A percentile compares a stretch with the other conserved stretches of the same genome.
These are phyloP conservation scores for Phytophthora pseudosyringae DNA, from an alignment of 352 stramenopile species.

Conservation along the genomic window DNA sequence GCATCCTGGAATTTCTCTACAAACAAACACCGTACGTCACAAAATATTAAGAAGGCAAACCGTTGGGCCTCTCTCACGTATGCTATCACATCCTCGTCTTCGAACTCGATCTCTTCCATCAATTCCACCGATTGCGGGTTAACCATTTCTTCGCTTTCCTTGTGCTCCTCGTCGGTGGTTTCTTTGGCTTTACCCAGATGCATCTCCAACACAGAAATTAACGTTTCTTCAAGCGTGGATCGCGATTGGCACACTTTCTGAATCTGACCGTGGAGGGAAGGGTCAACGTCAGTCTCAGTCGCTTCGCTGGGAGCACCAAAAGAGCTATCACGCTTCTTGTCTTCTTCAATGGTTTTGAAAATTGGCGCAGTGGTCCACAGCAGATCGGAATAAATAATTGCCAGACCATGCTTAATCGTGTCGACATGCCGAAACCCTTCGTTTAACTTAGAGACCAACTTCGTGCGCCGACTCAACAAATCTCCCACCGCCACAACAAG, in stretches of 20 bases:
- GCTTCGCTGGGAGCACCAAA: constrained; percentile 1
- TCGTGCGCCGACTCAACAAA: constrained; percentile 61
- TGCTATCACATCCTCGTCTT: constrained; percentile 50
- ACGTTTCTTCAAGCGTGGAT: constrained; percentile 58
- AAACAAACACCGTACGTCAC: constrained; percentile 81
- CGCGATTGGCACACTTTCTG: constrained; percentile 48
- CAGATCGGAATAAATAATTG: constrained; percentile 77
- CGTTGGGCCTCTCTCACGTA: constrained; percentile 74
- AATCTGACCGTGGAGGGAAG: constrained; percentile 40
- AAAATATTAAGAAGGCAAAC: constrained; percentile 79
- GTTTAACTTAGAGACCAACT: constrained; percentile 52
- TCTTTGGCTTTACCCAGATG: constrained; percentile 58
- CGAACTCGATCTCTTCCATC: constrained; percentile 76
- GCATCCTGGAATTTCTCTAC: constrained; percentile 83
- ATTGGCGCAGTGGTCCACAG: constrained; percentile 76
- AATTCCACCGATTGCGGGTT: constrained; percentile 36
- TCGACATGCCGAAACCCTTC: constrained; percentile 61
- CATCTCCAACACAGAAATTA: constrained; percentile 79
- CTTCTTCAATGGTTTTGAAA: constrained; percentile 53
- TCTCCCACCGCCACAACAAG: constrained; percentile 41
- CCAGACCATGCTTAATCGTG: constrained; percentile 68
- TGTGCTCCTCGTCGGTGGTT: constrained; percentile 33
- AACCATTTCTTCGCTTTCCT: constrained; percentile 29
- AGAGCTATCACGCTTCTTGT: constrained; percentile 31
- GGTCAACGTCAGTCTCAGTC: constrained; percentile 13